Percentiles rank a stretch among this genome's conserved stretches.
These are phyloP conservation scores for Tilletiopsis washingtonensis DNA, from an alignment of 1,284 basidiomycete species.

Conservation along the genomic window DNA sequence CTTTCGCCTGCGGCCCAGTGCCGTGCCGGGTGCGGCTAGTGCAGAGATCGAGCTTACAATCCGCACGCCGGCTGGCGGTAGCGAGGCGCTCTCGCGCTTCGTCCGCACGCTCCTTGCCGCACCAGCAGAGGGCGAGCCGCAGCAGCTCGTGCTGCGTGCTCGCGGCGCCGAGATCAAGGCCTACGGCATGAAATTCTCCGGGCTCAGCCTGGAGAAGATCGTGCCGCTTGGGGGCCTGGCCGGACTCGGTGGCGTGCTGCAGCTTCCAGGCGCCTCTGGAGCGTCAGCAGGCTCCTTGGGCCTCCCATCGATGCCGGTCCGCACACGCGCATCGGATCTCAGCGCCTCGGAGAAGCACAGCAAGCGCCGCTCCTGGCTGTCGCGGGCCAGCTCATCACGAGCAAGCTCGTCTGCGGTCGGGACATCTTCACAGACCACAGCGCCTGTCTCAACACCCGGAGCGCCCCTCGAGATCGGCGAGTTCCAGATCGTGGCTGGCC, in stretches of 20 bases:
- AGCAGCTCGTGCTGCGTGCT: conserved; percentile 3
- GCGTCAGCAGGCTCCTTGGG: too few relatives aligned
- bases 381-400: neutral
- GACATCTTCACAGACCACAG: neutral
- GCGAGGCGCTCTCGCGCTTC: neutral
- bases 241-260: conserved; percentile 18
- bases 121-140: neutral
- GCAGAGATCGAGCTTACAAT: neutral
- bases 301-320: neutral
- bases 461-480: conserved; percentile 10
- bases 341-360: neutral
- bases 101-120: conserved; percentile 2
- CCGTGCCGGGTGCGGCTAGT: neutral
- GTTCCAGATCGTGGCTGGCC: conserved; percentile 20
- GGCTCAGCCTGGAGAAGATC: conserved; percentile 19
- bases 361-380: neutral
- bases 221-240: conserved; percentile 19
- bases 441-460: too few relatives aligned
- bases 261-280: neutral
- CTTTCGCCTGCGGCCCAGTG: neutral
- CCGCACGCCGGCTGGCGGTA: neutral
- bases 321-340: neutral
- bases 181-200: conserved; percentile 26
- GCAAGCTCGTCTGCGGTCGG: too few relatives aligned
- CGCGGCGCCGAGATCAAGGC: conserved; percentile 21